These are phyloP conservation scores for Lactifluus echinatus DNA, from an alignment of 768 basidiomycete species.

Conservation along the genomic window DNA sequence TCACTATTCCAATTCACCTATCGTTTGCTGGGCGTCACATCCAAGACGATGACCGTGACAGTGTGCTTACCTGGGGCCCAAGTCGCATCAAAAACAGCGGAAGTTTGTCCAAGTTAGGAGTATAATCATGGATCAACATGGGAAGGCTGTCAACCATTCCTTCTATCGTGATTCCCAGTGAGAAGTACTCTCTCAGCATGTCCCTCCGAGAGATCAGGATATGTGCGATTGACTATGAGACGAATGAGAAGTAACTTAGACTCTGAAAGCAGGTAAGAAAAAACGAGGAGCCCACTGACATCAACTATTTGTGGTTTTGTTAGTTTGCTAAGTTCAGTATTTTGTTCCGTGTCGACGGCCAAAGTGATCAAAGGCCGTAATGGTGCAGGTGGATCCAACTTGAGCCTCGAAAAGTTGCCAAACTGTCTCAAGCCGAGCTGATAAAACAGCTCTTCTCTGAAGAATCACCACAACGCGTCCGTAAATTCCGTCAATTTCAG, in stretches of 20 bases:
- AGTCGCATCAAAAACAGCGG: constrained; percentile 86
- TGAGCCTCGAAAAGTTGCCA: constrained; percentile 66
- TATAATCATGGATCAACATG: constrained; percentile 75
- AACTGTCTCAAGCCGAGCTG: constrained; percentile 91
- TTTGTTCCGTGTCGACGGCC: constrained; percentile 66
- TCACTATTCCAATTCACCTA: constrained; percentile 89
- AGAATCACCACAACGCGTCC: neutral
- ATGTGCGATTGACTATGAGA: constrained; percentile 50
- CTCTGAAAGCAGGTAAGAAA: neutral
- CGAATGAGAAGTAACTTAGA: neutral
- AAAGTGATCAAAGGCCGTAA: constrained; percentile 64
- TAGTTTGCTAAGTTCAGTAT: constrained; percentile 40
- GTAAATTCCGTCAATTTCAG: neutral
- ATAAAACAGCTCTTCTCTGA: constrained; percentile 89
- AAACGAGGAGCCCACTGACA: constrained; percentile 36
- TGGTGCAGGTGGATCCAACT: constrained; percentile 75
- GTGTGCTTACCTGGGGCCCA: constrained; percentile 58
- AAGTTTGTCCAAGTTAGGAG: constrained; percentile 84
- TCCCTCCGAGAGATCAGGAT: constrained; percentile 53
- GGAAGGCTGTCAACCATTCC: constrained; percentile 75
- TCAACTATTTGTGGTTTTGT: constrained; percentile 59
- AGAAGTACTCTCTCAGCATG: constrained; percentile 93
- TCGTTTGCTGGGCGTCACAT: neutral
- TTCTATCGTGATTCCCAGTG: constrained; percentile 53
- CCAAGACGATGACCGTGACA: neutral